Base-by-base conservation (phyloP, 2,329 filamentous ascomycete species). In the Aspergillus texensis region DNA sequence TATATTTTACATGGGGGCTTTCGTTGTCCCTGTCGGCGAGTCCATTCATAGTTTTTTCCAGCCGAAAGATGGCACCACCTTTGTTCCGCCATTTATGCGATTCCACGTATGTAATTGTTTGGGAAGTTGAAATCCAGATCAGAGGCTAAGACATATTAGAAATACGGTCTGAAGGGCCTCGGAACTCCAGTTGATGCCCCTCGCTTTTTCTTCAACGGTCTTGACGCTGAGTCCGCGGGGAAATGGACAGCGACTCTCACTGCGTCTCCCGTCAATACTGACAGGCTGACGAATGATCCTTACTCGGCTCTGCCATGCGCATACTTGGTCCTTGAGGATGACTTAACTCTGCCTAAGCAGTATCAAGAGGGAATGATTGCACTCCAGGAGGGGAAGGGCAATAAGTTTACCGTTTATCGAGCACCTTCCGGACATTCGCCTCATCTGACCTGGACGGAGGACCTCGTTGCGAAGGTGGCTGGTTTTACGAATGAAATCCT, bases 361-460 rank as follows among this genome's bases (percentile, higher is more conserved):
- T 76, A 75, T 43, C 74, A 78, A 16, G 73, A 78, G 52, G 59
- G 56, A 0, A 78, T 78, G 74, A 66, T 71, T 1, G 67, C 67
- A 1, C 45, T 67, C 3, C n/a, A 34, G 12, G 6, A 19, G 3
- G 16, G 1, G 39, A 14, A 14, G 3, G 39, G 39, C 8, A 41
- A 41, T 9, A 52, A 58, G 0, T 75, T 76, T 46, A 74, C 64
- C 0, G 48, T 74, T 2, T 76, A 75, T 58, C 57, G 48, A 24
- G 71, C 68, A 0, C 62, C 69, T 0, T 54, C 72, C 8, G 73
- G 74, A 4, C 76, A 77, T 58, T 77, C 72, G 4, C 74, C 74
- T 12, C 72, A 75, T 60, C 53, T 78, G 8, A 76, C 69, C 32
- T 77, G 74, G 75, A 77, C 70, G 4, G 60, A 67, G 9, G 71